A percentile compares a stretch with the other conserved stretches of the same genome.
Evolutionary conservation across 352 stramenopile genomes (phyloP).

Genomic region (Phytophthora tubulina): DNA sequence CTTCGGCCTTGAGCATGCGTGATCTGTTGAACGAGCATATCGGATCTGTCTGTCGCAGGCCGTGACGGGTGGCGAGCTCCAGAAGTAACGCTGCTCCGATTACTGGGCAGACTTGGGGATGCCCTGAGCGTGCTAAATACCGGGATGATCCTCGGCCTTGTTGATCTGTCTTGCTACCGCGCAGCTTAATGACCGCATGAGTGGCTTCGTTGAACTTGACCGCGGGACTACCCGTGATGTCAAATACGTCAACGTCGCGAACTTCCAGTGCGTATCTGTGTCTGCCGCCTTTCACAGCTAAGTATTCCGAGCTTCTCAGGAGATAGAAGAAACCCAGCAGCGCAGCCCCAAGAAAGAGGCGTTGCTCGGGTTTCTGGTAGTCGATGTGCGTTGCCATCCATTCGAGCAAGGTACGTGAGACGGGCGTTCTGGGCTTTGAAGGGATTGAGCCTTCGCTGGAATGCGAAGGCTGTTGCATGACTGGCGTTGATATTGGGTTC

Average conservation of each 20-base stretch:
- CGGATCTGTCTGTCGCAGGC: background rate
- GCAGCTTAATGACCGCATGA: background rate
- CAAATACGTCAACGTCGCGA: slow-evolving; percentile 18
- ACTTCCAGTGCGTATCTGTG: slow-evolving; percentile 24
- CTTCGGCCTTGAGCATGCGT: background rate
- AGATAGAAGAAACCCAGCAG: slow-evolving; percentile 40
- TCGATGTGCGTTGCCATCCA: slow-evolving; percentile 1
- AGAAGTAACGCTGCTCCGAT: background rate
- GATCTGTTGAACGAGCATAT: background rate
- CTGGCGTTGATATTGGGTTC: background rate
- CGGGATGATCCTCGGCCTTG: background rate
- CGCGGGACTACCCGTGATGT: slow-evolving; percentile 7
- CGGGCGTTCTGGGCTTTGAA: background rate
- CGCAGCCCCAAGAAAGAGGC: slow-evolving; percentile 39
- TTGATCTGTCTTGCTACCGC: slow-evolving; percentile 15
- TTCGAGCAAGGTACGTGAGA: slow-evolving; percentile 8
- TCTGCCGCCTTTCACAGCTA: slow-evolving; percentile 2
- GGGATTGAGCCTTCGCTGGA: background rate
- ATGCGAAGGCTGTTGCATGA: slow-evolving; percentile 9
- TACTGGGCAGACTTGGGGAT: background rate
- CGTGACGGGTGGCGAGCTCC: background rate
- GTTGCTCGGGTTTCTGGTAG: slow-evolving; percentile 18
- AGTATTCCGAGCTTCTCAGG: slow-evolving; percentile 29
- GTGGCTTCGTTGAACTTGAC: background rate
- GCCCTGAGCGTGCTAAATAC: background rate